A percentile compares a stretch with the other conserved stretches of the same genome.
These are phyloP conservation scores for Xerocomellus intermedius DNA, from an alignment of 768 basidiomycete species.

Conservation along the genomic window DNA sequence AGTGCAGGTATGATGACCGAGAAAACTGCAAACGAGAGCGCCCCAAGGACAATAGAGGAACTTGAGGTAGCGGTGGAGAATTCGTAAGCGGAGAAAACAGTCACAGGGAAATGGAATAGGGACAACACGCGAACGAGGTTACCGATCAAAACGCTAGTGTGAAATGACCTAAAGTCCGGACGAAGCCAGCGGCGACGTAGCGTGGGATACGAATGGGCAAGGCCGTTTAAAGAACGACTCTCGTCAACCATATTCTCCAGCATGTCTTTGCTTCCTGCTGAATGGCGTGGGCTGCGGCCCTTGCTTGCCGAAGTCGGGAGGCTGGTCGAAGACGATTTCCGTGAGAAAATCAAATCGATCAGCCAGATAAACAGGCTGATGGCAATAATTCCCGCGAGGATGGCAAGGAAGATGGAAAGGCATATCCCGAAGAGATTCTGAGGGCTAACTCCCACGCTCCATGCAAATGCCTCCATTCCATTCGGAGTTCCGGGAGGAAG, in stretches of 20 bases:
- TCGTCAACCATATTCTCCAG: conserved; percentile 38
- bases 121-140: conserved; percentile 90
- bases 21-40: conserved; percentile 74
- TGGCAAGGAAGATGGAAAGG: conserved; percentile 77
- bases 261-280: conserved; percentile 50
- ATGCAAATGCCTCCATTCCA: conserved; percentile 84
- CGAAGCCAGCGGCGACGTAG: conserved; percentile 38
- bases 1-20: conserved; percentile 75
- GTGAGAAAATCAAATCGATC: conserved; percentile 54
- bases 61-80: conserved; percentile 46
- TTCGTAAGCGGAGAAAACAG: conserved; percentile 81
- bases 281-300: conserved; percentile 41
- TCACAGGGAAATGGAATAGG: conserved; percentile 92
- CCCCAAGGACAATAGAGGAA: conserved; percentile 74
- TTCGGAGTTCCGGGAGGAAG: conserved; percentile 55
- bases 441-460: conserved; percentile 77
- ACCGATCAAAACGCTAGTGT: conserved; percentile 78
- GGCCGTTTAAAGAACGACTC: conserved; percentile 29
- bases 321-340: conserved; percentile 14
- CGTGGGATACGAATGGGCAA: conserved; percentile 20
- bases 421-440: conserved; percentile 82
- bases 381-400: conserved; percentile 68
- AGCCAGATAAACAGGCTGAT: conserved; percentile 73
- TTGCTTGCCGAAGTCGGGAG: conserved; percentile 22
- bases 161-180: conserved; percentile 71